Evolutionary conservation across 805 yeast genomes (phyloP).

Genomic region (Spathaspora gorwiae): DNA sequence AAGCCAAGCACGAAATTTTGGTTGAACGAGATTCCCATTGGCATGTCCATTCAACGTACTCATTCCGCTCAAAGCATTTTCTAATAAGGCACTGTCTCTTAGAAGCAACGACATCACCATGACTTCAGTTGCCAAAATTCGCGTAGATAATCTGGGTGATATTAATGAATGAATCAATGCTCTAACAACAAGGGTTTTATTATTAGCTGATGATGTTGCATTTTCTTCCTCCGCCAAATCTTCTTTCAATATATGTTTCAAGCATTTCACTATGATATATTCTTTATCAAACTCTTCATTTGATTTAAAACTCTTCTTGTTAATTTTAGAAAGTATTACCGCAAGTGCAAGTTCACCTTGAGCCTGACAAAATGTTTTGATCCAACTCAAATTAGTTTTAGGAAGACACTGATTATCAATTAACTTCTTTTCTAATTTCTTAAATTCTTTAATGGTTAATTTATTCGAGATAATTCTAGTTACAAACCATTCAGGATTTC

Average conservation of each 20-base stretch:
- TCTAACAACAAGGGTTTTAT: conserved; percentile 30
- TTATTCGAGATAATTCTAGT: conserved; percentile 31
- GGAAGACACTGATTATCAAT: conserved; percentile 15
- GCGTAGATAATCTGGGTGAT: conserved; percentile 37
- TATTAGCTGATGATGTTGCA: conserved; percentile 1
- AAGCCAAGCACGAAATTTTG: conserved; percentile 40
- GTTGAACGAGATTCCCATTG: conserved; percentile 19
- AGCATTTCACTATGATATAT: conserved; percentile 32
- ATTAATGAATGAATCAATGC: conserved; percentile 34
- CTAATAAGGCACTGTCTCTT: conserved; percentile 16
- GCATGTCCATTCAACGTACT: conserved; percentile 11
- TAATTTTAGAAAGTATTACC: conserved; percentile 33
- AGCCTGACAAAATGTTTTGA: conserved; percentile 27
- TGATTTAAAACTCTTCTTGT: conserved; percentile 39
- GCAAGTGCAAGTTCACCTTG: conserved; percentile 43
- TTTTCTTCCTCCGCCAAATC: conserved; percentile 6
- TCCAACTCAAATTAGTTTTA: conserved; percentile 24
- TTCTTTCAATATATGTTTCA: conserved; percentile 26
- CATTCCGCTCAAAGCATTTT: conserved; percentile 28
- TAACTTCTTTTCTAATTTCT: conserved; percentile 31
- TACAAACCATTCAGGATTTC: conserved; percentile 40
- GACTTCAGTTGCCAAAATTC: conserved; percentile 38
- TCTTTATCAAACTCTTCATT: conserved; percentile 43
- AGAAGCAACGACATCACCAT: conserved; percentile 32
- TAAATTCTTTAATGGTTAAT: conserved; percentile 28